phyloP scores from a whole-genome alignment of 2,329 filamentous ascomycete species.

The Macrophomina phaseolina region DNA sequence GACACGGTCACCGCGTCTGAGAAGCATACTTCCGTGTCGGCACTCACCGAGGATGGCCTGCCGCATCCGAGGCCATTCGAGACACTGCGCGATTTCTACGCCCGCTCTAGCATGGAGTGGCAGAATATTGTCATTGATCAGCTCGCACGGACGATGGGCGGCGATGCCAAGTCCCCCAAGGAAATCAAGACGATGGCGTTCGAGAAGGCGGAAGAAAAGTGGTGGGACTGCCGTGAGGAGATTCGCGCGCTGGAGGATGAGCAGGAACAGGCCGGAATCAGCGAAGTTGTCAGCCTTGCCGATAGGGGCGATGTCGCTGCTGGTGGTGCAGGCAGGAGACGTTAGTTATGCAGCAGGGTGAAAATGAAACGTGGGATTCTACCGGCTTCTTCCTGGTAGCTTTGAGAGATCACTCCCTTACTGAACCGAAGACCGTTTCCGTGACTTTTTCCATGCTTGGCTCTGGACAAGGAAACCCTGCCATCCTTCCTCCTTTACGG shows the following conservation, averaged over 20 bases:
- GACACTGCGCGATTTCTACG: constrained; percentile 88
- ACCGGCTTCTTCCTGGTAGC: too few relatives aligned
- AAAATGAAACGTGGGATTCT: too few relatives aligned
- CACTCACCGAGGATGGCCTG: constrained; percentile 71
- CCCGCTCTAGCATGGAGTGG: constrained; percentile 86
- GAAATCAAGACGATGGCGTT: constrained; percentile 93
- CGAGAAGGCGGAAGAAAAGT: constrained; percentile 90
- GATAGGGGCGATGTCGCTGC: constrained; percentile 67
- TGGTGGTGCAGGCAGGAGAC: constrained; percentile 46
- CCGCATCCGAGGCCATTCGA: constrained; percentile 86
- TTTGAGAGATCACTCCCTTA: too few relatives aligned
- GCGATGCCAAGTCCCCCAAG: constrained; percentile 77
- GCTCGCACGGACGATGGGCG: constrained; percentile 67
- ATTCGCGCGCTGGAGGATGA: constrained; percentile 91
- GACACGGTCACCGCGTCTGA: constrained; percentile 48
- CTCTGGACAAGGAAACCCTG: too few relatives aligned
- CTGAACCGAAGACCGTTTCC: too few relatives aligned
- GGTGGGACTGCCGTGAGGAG: constrained; percentile 98
- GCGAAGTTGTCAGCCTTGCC: constrained; percentile 87
- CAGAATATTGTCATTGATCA: constrained; percentile 83
- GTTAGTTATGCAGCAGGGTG: background rate
- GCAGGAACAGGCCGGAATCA: constrained; percentile 92
- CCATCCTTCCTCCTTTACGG: too few relatives aligned
- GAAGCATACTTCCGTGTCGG: constrained; percentile 51
- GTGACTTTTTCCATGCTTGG: too few relatives aligned